Percentiles rank a stretch among this genome's conserved stretches.
phyloP scores from a whole-genome alignment of 1,284 basidiomycete species.

The Sanghuangporus sanghuang region DNA sequence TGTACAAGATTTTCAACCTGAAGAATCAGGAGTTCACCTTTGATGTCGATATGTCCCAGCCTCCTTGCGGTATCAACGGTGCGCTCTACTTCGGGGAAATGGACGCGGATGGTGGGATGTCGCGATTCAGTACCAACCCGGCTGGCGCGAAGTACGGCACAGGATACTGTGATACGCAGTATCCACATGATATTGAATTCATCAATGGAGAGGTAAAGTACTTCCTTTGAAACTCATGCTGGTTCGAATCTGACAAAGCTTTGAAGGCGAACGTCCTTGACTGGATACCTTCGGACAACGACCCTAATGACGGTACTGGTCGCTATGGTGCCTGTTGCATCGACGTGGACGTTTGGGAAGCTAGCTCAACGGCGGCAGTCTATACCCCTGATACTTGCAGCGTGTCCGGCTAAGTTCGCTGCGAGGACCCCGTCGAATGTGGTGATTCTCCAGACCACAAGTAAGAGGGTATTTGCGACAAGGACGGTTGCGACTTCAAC shows the following conservation, averaged over 20 bases:
- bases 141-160: conserved; percentile 54
- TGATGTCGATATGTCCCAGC: conserved; percentile 25
- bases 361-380: conserved; percentile 26
- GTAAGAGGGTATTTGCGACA: conserved; percentile 22
- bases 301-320: conserved; percentile 23
- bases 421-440: conserved; percentile 18
- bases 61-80: conserved; percentile 29
- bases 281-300: conserved; percentile 20
- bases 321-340: conserved; percentile 22
- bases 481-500: conserved; percentile 29
- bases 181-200: conserved; percentile 52
- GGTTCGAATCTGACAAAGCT: neutral
- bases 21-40: conserved; percentile 27
- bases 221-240: neutral
- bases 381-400: conserved; percentile 25
- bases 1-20: conserved; percentile 25
- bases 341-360: conserved; percentile 28
- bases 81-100: conserved; percentile 43
- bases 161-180: conserved; percentile 55
- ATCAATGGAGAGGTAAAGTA: conserved; percentile 45
- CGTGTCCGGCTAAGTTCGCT: conserved; percentile 19
- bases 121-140: conserved; percentile 46
- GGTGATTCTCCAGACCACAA: conserved; percentile 12
- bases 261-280: conserved; percentile 22
- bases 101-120: conserved; percentile 50